Base-by-base conservation (phyloP, 768 basidiomycete species). In the Steccherinum ochraceum region DNA sequence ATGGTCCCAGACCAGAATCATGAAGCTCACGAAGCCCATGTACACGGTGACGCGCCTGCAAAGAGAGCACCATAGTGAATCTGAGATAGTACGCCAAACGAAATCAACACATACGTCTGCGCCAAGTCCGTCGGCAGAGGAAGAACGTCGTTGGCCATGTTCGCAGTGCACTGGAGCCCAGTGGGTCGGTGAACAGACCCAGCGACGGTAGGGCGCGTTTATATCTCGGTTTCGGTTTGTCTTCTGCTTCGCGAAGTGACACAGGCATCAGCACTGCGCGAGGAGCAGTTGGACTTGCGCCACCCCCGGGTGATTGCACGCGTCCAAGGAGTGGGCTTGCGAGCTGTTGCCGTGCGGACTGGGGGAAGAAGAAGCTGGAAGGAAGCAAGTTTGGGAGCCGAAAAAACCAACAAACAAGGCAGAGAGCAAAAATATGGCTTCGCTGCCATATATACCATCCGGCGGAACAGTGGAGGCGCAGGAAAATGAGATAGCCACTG, bases 1-100 rank as follows among this genome's bases (percentile, higher is more conserved):
- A 52, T 81, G 80, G 54, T 81, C 80, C 75, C 77, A 82, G 12
- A 82, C 52, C 12, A 83, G 66, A 12, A 77, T 58, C 1, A 73
- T 72, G 57, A 77, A 78, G 54, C 76, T 73, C 11, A 71, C 71
- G 27, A 82, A 64, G 12, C 76, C 80, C 26, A 83, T 69, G 49
- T 69, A 75, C 80, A 35, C 30, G 30, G 30, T 35, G 30, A 35
- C 30, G 30, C 30, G 30, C 18, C 54, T 55, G 23, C 3, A 30
- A 26, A 21, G 27, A 26, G 5, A 12, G 24, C 7, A 35, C 30
- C 30, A 35, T 35, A 35, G 30, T 16, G 30, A 7, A n/a, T n/a
- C n/a, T n/a, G n/a, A n/a, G n/a, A n/a, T n/a, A n/a, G n/a, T n/a
- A n/a, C n/a, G n/a, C n/a, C n/a, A n/a, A n/a, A n/a, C n/a, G n/a